A percentile compares a stretch with the other conserved stretches of the same genome.
Conservation (phyloP, 345 rosid species). For the Adansonia digitata region DNA sequence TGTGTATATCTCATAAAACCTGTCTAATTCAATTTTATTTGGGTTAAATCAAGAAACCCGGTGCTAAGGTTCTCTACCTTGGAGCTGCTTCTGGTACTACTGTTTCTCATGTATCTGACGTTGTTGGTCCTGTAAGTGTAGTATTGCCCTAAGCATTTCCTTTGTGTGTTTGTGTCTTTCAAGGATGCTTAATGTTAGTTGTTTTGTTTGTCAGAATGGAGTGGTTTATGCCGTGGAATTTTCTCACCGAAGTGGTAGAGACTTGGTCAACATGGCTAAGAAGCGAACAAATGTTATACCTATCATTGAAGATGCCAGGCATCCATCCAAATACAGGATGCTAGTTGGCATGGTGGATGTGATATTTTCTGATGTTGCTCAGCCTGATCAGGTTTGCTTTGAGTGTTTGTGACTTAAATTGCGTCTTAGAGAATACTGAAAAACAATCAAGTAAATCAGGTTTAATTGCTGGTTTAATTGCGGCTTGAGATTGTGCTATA, state of each 20-base stretch:
- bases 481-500: neutral
- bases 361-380: constrained; percentile 98
- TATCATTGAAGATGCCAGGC: constrained; percentile 97
- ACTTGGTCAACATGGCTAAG: constrained; percentile 98
- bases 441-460: neutral
- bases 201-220: constrained; percentile 44
- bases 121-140: constrained; percentile 87
- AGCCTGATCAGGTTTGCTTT: constrained; percentile 90
- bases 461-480: neutral
- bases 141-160: neutral
- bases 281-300: constrained; percentile 92
- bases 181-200: neutral
- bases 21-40: neutral
- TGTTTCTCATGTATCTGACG: constrained; percentile 90
- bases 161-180: neutral
- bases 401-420: neutral
- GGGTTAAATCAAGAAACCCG: constrained; percentile 55
- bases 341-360: constrained; percentile 99
- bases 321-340: constrained; percentile 95
- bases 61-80: constrained; percentile 90
- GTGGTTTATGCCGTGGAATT: constrained; percentile 96
- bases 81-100: constrained; percentile 99
- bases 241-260: constrained; percentile 96
- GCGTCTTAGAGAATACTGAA: neutral
- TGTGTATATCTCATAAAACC: neutral